These are phyloP conservation scores for Digitaria exilis DNA, from an alignment of 202 grass and related monocot species.

Conservation along the genomic window DNA sequence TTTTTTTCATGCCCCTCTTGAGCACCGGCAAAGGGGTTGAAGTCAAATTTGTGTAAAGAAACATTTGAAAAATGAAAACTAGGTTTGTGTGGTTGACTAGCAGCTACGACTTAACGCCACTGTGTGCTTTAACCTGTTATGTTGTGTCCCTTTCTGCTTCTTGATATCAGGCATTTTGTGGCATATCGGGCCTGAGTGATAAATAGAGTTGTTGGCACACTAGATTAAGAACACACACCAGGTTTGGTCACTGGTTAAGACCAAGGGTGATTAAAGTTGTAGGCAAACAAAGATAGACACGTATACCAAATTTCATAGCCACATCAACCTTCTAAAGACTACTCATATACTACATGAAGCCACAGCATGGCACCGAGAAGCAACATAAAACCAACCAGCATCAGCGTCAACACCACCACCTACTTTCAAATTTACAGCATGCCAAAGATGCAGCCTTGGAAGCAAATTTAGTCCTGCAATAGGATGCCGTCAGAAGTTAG, in stretches of 20 bases:
- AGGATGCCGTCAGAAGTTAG: neutral
- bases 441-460: neutral
- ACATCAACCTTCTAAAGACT: neutral
- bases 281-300: neutral
- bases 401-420: neutral
- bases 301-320: neutral
- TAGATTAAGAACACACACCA: neutral
- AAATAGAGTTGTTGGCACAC: neutral
- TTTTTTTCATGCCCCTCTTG: no score
- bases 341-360: neutral
- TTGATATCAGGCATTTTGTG: no score
- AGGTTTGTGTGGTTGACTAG: no score
- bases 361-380: neutral
- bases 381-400: neutral
- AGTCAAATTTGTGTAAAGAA: no score
- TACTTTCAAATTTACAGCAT: neutral
- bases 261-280: neutral
- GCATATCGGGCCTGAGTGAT: neutral
- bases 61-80: no score
- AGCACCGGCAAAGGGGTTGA: no score
- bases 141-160: no score
- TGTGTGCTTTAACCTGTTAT: no score
- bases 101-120: no score
- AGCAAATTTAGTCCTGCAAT: neutral
- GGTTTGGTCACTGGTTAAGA: neutral